Evolutionary conservation across 306 rosid genomes (phyloP).

Genomic region (Vigna unguiculata): DNA sequence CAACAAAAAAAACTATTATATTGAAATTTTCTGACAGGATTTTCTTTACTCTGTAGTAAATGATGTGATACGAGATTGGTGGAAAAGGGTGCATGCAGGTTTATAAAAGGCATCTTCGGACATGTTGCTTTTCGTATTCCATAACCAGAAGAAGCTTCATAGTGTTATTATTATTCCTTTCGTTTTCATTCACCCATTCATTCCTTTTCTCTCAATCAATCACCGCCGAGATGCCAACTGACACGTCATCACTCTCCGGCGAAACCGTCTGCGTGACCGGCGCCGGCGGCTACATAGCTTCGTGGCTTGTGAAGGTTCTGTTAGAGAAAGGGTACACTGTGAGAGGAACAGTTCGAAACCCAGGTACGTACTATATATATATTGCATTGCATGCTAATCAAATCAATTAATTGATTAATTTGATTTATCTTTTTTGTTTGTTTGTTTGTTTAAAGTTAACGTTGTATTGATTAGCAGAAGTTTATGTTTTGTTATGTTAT

Average conservation of each 20-base stretch:
- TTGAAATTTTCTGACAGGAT: no score
- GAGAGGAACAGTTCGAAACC: constrained; percentile 84
- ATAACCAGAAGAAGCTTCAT: not conserved
- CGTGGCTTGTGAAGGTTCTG: constrained; percentile 85
- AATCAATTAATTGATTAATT: not conserved
- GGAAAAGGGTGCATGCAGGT: not conserved
- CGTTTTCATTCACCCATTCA: not conserved
- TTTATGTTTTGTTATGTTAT: no score
- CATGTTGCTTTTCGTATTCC: not conserved
- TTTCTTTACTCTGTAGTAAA: no score
- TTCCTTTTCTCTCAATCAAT: not conserved
- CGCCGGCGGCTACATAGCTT: constrained; percentile 95
- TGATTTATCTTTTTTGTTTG: no score
- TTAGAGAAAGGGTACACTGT: constrained; percentile 80
- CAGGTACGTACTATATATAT: constrained; percentile 51
- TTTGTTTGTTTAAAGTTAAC: not conserved
- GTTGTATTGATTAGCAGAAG: not conserved
- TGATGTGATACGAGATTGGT: no score
- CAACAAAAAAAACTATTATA: no score
- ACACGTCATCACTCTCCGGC: constrained; percentile 41
- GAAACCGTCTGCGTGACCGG: constrained; percentile 91
- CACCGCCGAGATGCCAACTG: not conserved
- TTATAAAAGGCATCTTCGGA: not conserved
- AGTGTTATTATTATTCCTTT: not conserved
- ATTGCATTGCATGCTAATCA: not conserved